A percentile compares a stretch with the other conserved stretches of the same genome.
These are phyloP conservation scores for Diplodia seriata DNA, from an alignment of 2,329 filamentous ascomycete species.

Conservation along the genomic window DNA sequence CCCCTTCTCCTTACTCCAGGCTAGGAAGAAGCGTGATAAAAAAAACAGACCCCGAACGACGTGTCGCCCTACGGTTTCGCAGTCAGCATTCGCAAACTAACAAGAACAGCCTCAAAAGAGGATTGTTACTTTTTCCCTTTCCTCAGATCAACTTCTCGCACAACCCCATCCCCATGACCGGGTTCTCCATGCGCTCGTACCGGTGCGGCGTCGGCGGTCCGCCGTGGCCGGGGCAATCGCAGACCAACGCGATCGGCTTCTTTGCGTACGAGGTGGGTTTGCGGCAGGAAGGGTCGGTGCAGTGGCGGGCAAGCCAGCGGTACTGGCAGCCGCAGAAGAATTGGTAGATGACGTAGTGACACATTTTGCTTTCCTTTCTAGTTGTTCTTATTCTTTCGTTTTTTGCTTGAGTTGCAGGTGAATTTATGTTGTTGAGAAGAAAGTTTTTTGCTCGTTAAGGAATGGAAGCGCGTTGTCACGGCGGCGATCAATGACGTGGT, in stretches of 20 bases:
- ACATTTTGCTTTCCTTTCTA: constrained; percentile 9
- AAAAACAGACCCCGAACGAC: neutral
- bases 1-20: neutral
- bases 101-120: neutral
- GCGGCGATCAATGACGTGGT: neutral
- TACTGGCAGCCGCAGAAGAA: constrained; percentile 32
- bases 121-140: neutral
- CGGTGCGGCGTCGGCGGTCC: constrained; percentile 15
- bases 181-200: constrained; percentile 22
- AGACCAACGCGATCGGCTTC: constrained; percentile 22
- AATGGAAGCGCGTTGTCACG: neutral
- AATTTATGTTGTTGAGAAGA: neutral
- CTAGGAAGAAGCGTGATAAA: neutral
- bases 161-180: neutral
- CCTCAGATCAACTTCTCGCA: constrained; percentile 13
- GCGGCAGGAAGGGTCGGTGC: constrained; percentile 13
- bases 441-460: neutral
- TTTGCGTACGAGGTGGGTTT: constrained; percentile 19
- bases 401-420: neutral
- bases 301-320: constrained; percentile 22
- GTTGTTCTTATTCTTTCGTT: neutral
- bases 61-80: neutral
- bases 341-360: constrained; percentile 28
- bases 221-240: constrained; percentile 30
- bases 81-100: too few species aligned